These are phyloP conservation scores for Silybum marianum DNA, from an alignment of 129 eudicot genomes.

Conservation along the genomic window DNA sequence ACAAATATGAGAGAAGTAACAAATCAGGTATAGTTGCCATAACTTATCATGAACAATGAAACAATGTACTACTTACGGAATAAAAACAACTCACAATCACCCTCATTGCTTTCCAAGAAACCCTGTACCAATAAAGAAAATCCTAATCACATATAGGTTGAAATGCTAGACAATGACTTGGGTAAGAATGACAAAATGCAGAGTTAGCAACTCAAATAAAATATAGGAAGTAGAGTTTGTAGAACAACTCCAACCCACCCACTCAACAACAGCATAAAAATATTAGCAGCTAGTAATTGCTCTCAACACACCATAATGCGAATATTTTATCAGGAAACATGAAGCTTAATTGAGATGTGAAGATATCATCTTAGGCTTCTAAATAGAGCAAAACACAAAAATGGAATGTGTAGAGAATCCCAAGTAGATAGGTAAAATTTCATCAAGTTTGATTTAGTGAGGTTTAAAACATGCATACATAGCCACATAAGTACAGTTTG, in stretches of 20 bases:
- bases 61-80: slow-evolving; percentile 65
- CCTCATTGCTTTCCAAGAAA: slow-evolving; percentile 93
- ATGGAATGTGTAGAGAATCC: background rate
- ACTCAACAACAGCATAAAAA: too few relatives aligned
- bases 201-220: background rate
- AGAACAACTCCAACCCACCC: too few relatives aligned
- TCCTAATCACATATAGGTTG: slow-evolving; percentile 11
- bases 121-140: slow-evolving; percentile 51
- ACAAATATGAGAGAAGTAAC: background rate
- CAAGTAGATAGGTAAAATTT: background rate
- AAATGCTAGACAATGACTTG: slow-evolving; percentile 5
- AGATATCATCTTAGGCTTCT: background rate
- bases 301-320: too few relatives aligned
- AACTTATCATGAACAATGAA: slow-evolving; percentile 12
- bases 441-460: too few relatives aligned
- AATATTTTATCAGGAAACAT: background rate
- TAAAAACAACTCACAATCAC: slow-evolving; percentile 90
- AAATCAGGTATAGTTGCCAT: slow-evolving; percentile 8
- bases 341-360: background rate
- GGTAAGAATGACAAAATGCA: slow-evolving; percentile 12
- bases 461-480: too few relatives aligned
- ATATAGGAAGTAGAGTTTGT: too few relatives aligned
- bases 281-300: too few relatives aligned
- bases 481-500: too few relatives aligned
- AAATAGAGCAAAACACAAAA: background rate